Base-by-base conservation (phyloP, 2,329 filamentous ascomycete genomes). In the Epichloe aotearoae region DNA sequence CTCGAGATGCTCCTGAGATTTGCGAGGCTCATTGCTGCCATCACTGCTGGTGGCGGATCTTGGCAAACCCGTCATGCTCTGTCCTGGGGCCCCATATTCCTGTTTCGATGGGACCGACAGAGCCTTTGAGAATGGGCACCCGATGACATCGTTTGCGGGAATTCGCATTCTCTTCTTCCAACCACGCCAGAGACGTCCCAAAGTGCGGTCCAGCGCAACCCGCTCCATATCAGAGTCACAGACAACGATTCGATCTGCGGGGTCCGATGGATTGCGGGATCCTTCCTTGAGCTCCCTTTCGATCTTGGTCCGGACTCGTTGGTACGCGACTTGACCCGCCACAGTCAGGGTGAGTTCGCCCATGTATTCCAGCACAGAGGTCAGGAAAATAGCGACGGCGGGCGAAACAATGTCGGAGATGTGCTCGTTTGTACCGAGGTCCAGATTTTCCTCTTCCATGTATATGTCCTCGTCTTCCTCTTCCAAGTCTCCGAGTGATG, bases 391-490 rank as follows among this genome's bases (percentile, higher is more conserved):
- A 52, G 93, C 90, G 14, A 94, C 88, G 0, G 90, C 86, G 33
- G 93, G 90, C 0, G 89, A 94, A 19, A 97, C 85, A 46, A 82
- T 76, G 52, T 83, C 84, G 47, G 81, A 79, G 37, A 77, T 67
- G 37, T 76, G 71, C 53, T 83, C 80, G 40, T 76, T 71, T 23
- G 69, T 70, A 49, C 74, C 73, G 46, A 75, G 71, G 38, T 81
- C 78, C 11, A 91, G 73, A 40, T 86, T 79, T 52, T 93, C 88
- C 59, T 88, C 82, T 56, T 89, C 82, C 63, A 94, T 86, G 61
- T 88, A 88, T 47, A 83, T 81, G 62, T 96, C 91, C 66, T 97
- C 93, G 57, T 98, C 93, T 58, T 97, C 90, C 69, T 98, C 93
- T 66, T 98, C 94, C 77, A 98, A 83, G 62, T 98, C 91, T 43